Conservation (phyloP, 495 filamentous ascomycete species). For the Aspergillus mulundensis region DNA sequence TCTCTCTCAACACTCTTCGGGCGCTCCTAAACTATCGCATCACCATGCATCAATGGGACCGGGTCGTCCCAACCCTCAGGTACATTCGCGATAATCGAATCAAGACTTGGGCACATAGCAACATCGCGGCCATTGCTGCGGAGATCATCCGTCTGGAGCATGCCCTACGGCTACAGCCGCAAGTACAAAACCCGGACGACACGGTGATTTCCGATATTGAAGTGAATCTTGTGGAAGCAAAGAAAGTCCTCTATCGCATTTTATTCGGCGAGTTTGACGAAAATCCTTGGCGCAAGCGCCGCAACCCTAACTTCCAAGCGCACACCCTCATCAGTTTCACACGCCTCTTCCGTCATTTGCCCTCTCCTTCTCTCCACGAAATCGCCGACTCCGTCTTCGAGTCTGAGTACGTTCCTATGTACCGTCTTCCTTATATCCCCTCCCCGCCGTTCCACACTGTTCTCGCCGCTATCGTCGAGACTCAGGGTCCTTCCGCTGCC, state of each 20-base stretch:
- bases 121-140: constrained; percentile 38
- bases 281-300: constrained; percentile 16
- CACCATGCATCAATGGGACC: constrained; percentile 41
- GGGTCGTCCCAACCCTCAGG: constrained; percentile 39
- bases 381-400: constrained; percentile 13
- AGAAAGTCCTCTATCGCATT: constrained; percentile 30
- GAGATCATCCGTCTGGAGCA: constrained; percentile 39
- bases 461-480: constrained; percentile 45
- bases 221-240: constrained; percentile 22
- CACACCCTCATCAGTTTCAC: constrained; percentile 25
- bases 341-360: constrained; percentile 25
- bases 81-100: constrained; percentile 35
- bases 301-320: constrained; percentile 24
- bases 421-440: constrained; percentile 28
- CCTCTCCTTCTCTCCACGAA: constrained; percentile 14
- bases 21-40: constrained; percentile 50
- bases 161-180: constrained; percentile 11
- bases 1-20: constrained; percentile 44
- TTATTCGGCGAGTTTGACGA: constrained; percentile 32
- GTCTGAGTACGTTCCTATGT: neutral
- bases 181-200: neutral
- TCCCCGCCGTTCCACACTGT: constrained; percentile 44
- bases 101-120: constrained; percentile 48
- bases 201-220: neutral
- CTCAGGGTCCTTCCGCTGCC: constrained; percentile 39